phyloP scores from a whole-genome alignment of 169 alveolate species.

The Perkinsus chesapeaki region DNA sequence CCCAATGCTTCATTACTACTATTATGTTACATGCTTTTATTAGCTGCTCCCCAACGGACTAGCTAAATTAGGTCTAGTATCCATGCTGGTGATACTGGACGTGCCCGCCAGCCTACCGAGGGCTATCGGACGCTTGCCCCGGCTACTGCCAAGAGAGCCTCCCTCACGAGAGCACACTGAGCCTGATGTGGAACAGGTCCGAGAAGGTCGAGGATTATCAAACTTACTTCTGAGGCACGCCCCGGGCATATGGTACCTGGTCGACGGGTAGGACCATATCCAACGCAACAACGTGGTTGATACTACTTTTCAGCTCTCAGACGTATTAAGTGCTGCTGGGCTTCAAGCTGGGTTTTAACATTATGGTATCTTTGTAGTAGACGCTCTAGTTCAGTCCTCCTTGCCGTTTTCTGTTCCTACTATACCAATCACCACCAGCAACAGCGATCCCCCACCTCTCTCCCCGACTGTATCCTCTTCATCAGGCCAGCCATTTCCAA shows the following conservation, averaged over 20 bases:
- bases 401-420: slow-evolving; percentile 6
- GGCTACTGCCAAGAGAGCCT: background rate
- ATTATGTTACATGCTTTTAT: background rate
- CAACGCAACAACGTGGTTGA: background rate
- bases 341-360: slow-evolving; percentile 5
- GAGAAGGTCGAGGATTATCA: background rate
- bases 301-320: background rate
- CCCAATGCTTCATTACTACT: background rate
- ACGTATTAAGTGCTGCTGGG: slow-evolving; percentile 3
- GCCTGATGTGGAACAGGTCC: background rate
- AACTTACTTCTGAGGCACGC: background rate
- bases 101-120: background rate
- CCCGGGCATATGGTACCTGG: background rate
- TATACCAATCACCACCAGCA: background rate
- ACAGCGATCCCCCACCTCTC: background rate
- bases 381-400: slow-evolving; percentile 6
- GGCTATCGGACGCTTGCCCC: background rate
- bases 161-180: background rate
- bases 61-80: background rate
- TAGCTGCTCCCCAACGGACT: background rate
- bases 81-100: background rate
- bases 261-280: background rate
- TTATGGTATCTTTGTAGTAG: slow-evolving; percentile 6
- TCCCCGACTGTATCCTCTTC: background rate
- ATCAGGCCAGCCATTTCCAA: background rate